Evolutionary conservation across 164 flowering plant genomes (phyloP), one percentile per base, ranked within the genome.

Genomic region (Kalanchoe fedtschenkoi): DNA sequence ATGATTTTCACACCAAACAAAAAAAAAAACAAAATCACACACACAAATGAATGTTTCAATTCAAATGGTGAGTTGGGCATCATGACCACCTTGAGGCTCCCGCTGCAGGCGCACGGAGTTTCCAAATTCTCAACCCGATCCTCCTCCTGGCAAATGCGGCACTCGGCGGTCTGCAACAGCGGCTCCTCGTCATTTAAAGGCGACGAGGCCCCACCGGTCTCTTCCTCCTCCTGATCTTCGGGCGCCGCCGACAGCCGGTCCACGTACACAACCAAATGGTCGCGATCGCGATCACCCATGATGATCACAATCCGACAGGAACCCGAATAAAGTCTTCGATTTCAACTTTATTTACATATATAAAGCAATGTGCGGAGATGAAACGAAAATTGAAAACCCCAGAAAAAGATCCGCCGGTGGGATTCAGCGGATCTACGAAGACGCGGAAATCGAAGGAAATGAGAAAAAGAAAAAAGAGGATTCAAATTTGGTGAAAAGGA

Each of bases 141-240:
- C 72, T 86, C 91, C 61, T 86, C 91, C 58, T 86, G 91, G 62
- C 88, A 86, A 60, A 83, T 86, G 62, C 85, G 77, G 60, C 91
- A 86, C 77, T 86, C 91, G n/a, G 76, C 71, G 70, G 76, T 63
- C 56, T 61, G 56, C 33, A 51, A 11, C 10, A 51, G 56, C 30
- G 56, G 33, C 56, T 44, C 54, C 34, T 46, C 41, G 62, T 69
- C 53, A 69, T 62, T 2, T 68, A 69, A 62, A 71, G 70, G 58
- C 64, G 16, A 34, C 16, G 24, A 22, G n/a, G 47, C 43, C 24
- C 42, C 44, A 68, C 29, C 83, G 64, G 10, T 62, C 71, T 43
- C 56, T 67, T 58, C 56, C 69, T 58, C 63, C 75, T 5, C 67
- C 73, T 62, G 42, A 54, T 21, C 10, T 39, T 38, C 46, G n/a